Evolutionary conservation across 1,139 yeast species (phyloP).

Genomic region (Pneumocystis carinii): DNA sequence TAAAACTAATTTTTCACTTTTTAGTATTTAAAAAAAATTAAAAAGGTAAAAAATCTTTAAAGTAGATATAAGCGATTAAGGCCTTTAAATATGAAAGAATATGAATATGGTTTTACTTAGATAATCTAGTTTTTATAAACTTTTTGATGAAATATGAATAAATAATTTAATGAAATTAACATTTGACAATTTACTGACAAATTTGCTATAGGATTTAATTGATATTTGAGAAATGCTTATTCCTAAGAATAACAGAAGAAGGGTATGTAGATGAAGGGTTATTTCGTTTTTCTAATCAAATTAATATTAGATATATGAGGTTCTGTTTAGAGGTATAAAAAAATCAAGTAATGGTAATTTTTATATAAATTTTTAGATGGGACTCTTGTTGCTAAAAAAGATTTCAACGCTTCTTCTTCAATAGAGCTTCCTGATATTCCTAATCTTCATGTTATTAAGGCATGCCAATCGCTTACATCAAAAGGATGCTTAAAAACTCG

Average conservation of each 20-base stretch:
- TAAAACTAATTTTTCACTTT: not conserved
- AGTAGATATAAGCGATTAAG: not conserved
- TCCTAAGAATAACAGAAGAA: slow-evolving; percentile 99
- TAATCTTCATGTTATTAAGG: slow-evolving; percentile 96
- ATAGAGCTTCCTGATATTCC: slow-evolving; percentile 37
- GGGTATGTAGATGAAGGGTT: slow-evolving; percentile 98
- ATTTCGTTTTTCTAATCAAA: slow-evolving; percentile 42
- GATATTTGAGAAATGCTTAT: slow-evolving; percentile 56
- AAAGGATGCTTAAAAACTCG: slow-evolving; percentile 99
- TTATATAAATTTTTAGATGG: slow-evolving; percentile 47
- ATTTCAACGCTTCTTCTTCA: slow-evolving; percentile 93
- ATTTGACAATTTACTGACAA: not conserved
- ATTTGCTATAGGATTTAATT: not conserved
- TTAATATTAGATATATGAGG: not conserved
- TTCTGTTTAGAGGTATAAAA: not conserved
- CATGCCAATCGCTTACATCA: slow-evolving; percentile 97
- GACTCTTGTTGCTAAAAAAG: slow-evolving; percentile 98
- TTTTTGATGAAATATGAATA: not conserved
- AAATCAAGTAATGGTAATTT: not conserved
- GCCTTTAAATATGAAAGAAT: not conserved
- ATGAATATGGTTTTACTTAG: not conserved
- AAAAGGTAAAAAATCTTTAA: not conserved
- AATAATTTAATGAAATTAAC: not conserved
- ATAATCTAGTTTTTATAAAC: not conserved
- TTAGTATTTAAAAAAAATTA: not conserved